Base-by-base conservation (phyloP, 495 filamentous ascomycete genomes). In the Penicillium roqueforti region DNA sequence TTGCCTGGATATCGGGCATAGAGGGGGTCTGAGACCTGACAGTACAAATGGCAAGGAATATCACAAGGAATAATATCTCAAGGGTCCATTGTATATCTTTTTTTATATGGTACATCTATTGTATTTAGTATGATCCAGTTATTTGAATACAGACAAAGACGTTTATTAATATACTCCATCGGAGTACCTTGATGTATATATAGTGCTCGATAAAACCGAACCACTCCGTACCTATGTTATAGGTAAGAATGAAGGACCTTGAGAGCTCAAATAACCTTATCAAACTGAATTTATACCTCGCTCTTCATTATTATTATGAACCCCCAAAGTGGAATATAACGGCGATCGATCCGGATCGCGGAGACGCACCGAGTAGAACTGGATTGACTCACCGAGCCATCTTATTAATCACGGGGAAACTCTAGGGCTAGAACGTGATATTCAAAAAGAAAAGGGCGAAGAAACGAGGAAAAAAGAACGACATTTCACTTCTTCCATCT, bases 301-400 rank as follows among this genome's bases (percentile, higher is more conserved):
- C n/a, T n/a, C n/a, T n/a, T n/a, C n/a, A n/a, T n/a, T n/a, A n/a
- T n/a, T n/a, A n/a, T n/a, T n/a, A n/a, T n/a, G n/a, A n/a, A n/a
- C n/a, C n/a, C n/a, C n/a, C n/a, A n/a, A 7, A 36, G 16, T 36
- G 32, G 14, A 36, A 16, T 6, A 2, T 36, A 25, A 14, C 45
- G 45, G 45, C 47, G 9, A 26, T 49, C 29, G 20, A 48, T 46
- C 34, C 47, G 36, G 47, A 53, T 52, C 34, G 20, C 45, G 58
- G 54, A 60, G 53, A 32, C 47, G 39, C 31, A 25, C 50, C 47
- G 53, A 59, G 29, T 39, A 19, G 34, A 44, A 25, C 56, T 63
- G 47, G 36, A 55, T 67, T 65, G 61, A 62, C 64, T 67, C 64
- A 67, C 64, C 64, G 64, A 58, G 48, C 2, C 6, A 52, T 23